Evolutionary conservation across 208 protist genomes (phyloP).

Genomic region (Kentomonas sorsogonicus): DNA sequence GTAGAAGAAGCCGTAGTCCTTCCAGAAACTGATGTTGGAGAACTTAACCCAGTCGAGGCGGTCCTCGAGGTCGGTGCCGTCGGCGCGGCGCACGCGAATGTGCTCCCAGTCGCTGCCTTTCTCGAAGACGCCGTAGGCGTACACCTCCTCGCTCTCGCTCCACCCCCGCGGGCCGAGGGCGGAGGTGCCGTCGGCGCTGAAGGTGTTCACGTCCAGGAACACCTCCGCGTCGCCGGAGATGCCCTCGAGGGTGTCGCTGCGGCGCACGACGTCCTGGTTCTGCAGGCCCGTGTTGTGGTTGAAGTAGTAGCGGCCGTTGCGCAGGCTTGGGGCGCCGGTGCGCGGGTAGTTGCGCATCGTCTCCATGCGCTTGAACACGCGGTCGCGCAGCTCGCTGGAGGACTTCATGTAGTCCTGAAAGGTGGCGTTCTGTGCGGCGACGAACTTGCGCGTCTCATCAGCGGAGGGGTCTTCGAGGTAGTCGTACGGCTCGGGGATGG

Average conservation of each 20-base stretch:
- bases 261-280: constrained; percentile 83
- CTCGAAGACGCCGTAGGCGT: constrained; percentile 83
- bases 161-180: constrained; percentile 49
- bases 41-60: constrained; percentile 89
- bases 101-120: constrained; percentile 91
- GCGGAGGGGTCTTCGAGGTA: constrained; percentile 90
- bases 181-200: constrained; percentile 83
- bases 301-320: constrained; percentile 77
- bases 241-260: constrained; percentile 23
- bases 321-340: constrained; percentile 52
- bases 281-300: constrained; percentile 90
- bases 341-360: constrained; percentile 78
- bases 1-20: constrained; percentile 92
- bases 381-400: constrained; percentile 34
- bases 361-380: constrained; percentile 49
- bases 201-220: constrained; percentile 89
- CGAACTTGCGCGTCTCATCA: constrained; percentile 84
- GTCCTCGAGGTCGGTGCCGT: constrained; percentile 55
- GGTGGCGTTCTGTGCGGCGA: constrained; percentile 72
- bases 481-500: constrained; percentile 86
- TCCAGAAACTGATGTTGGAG: constrained; percentile 76
- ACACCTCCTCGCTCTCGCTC: constrained; percentile 67
- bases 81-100: constrained; percentile 64
- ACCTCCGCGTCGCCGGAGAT: constrained; percentile 33
- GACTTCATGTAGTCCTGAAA: constrained; percentile 68